phyloP scores from a whole-genome alignment of 768 basidiomycete genomes.

The Podaxis mareebaensis region DNA sequence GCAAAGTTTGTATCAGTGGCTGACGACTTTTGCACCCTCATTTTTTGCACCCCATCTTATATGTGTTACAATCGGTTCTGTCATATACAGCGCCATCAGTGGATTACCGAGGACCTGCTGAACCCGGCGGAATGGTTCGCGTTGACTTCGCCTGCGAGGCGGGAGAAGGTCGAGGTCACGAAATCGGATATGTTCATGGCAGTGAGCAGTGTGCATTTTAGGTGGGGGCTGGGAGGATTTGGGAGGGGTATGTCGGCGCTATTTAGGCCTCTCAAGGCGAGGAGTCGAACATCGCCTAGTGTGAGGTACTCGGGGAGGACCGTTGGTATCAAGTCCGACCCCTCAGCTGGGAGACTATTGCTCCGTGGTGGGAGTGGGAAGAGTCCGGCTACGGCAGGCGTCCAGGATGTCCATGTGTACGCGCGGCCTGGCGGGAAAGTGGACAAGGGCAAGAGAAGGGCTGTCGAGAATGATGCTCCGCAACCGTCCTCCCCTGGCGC shows the following conservation, averaged over 20 bases:
- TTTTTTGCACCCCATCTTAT: conserved; percentile 12
- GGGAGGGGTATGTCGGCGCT: conserved; percentile 50
- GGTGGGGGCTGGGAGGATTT: conserved; percentile 56
- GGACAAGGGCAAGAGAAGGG: conserved; percentile 30
- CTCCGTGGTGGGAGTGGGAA: neutral
- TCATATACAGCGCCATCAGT: conserved; percentile 50
- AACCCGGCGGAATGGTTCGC: conserved; percentile 71
- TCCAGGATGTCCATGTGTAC: conserved; percentile 13
- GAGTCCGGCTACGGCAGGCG: neutral
- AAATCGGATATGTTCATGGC: conserved; percentile 78
- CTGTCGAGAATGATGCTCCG: conserved; percentile 17
- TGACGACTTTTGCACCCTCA: conserved; percentile 13
- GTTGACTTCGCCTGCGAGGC: conserved; percentile 33
- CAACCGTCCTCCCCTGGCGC: conserved; percentile 5
- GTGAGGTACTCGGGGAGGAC: neutral
- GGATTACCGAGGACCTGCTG: conserved; percentile 69
- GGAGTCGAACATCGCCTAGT: neutral
- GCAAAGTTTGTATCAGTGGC: conserved; percentile 12
- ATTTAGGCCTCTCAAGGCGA: conserved; percentile 31
- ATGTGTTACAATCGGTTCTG: neutral
- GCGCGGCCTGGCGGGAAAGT: neutral
- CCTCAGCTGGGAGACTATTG: neutral
- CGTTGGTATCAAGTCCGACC: neutral
- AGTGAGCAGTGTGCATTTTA: conserved; percentile 64
- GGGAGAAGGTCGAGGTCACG: conserved; percentile 52